These are phyloP conservation scores for Artemisia princeps DNA, from an alignment of 140 eudicot species.

Conservation along the genomic window DNA sequence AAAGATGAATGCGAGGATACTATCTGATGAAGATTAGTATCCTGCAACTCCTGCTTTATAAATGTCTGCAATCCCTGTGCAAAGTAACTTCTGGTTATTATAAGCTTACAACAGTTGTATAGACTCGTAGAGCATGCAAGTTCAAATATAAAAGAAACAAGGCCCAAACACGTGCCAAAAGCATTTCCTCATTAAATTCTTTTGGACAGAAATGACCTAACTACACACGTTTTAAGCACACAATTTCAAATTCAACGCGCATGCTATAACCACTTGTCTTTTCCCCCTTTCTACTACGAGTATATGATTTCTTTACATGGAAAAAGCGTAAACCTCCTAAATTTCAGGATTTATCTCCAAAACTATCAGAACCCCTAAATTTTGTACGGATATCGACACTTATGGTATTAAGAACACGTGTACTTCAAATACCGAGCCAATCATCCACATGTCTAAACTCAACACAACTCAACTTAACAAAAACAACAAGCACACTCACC, in stretches of 20 bases:
- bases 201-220: slow-evolving; percentile 9
- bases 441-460: background rate
- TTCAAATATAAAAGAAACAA: slow-evolving; percentile 18
- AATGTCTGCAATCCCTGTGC: slow-evolving; percentile 29
- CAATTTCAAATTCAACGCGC: slow-evolving; percentile 18
- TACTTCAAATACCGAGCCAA: background rate
- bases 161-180: background rate
- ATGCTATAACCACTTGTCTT: slow-evolving; percentile 6
- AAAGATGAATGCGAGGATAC: slow-evolving; percentile 26
- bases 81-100: slow-evolving; percentile 18
- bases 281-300: slow-evolving; percentile 14
- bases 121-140: background rate
- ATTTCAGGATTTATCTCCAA: slow-evolving; percentile 14
- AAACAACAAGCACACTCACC: slow-evolving; percentile 7
- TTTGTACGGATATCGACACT: slow-evolving; percentile 12
- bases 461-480: slow-evolving; percentile 6
- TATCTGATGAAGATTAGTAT: slow-evolving; percentile 24
- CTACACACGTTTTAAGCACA: slow-evolving; percentile 11
- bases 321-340: slow-evolving; percentile 18
- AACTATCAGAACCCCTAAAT: slow-evolving; percentile 4
- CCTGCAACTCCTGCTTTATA: slow-evolving; percentile 25
- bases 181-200: background rate
- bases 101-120: slow-evolving; percentile 23
- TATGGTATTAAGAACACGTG: slow-evolving; percentile 11
- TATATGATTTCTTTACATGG: slow-evolving; percentile 19